A percentile compares a stretch with the other conserved stretches of the same genome.
phyloP scores from a whole-genome alignment of 345 rosid genomes.

The Luvunga scandens region DNA sequence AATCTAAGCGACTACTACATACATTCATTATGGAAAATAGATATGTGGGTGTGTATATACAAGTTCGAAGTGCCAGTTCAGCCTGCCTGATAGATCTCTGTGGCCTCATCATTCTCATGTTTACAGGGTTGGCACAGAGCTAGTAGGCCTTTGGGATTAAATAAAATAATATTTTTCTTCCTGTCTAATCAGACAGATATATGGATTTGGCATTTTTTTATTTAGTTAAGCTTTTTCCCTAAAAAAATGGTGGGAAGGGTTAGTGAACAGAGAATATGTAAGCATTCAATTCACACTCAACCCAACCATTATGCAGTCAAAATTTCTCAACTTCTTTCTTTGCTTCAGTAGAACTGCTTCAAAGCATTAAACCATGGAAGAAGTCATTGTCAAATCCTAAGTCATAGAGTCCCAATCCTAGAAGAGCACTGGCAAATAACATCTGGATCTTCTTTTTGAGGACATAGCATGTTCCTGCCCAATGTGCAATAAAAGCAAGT shows the following conservation, averaged over 20 bases:
- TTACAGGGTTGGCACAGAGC: background rate
- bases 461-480: conserved; percentile 34
- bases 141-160: background rate
- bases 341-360: conserved; percentile 18
- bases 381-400: conserved; percentile 63
- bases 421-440: conserved; percentile 39
- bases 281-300: background rate
- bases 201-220: background rate
- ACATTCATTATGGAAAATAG: background rate
- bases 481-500: conserved; percentile 17
- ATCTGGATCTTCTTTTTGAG: conserved; percentile 36
- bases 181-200: background rate
- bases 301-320: background rate
- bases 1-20: background rate
- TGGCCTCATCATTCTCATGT: background rate
- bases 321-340: background rate
- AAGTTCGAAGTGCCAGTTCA: background rate
- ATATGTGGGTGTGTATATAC: background rate
- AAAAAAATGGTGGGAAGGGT: background rate
- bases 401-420: conserved; percentile 56
- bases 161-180: background rate
- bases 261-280: background rate
- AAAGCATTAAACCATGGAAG: conserved; percentile 56
- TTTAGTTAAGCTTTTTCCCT: background rate
- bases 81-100: background rate